These are phyloP conservation scores for Pleurotus platypus DNA, from an alignment of 768 basidiomycete species.

Conservation along the genomic window DNA sequence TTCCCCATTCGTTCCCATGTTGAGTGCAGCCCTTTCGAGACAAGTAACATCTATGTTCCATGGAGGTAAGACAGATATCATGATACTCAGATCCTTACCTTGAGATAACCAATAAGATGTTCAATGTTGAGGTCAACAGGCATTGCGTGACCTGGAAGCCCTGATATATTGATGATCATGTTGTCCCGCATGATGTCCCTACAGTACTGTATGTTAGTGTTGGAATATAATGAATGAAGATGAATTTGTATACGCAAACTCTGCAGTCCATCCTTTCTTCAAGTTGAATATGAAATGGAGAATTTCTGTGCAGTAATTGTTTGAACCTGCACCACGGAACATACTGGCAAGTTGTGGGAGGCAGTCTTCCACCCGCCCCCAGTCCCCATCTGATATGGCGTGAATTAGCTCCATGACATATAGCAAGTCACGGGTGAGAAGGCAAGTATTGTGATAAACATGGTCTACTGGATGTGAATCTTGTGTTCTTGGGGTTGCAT, in stretches of 20 bases:
- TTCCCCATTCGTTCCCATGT: conserved; percentile 28
- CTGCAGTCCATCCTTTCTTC: conserved; percentile 27
- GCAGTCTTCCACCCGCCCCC: conserved; percentile 27
- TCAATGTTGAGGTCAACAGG: conserved; percentile 33
- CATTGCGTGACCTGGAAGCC: conserved; percentile 30
- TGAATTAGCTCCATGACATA: conserved; percentile 22
- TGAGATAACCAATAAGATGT: conserved; percentile 29
- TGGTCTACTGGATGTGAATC: conserved; percentile 12
- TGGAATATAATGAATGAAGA: no score
- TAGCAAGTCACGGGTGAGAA: conserved; percentile 26
- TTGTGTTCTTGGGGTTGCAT: neutral
- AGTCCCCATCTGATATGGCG: conserved; percentile 26
- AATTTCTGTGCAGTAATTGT: conserved; percentile 29
- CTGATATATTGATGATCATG: conserved; percentile 28
- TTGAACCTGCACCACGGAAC: conserved; percentile 26
- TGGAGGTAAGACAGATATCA: no score
- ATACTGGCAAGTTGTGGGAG: conserved; percentile 21
- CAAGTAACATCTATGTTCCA: conserved; percentile 9
- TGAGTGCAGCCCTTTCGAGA: conserved; percentile 25
- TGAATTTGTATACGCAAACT: no score
- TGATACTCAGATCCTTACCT: no score
- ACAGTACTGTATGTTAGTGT: conserved; percentile 3
- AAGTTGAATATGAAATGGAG: conserved; percentile 23
- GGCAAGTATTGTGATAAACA: conserved; percentile 18
- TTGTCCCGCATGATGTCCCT: conserved; percentile 34